Percentiles rank a stretch among this genome's conserved stretches.
Conservation (phyloP, 192 early-diverging fungal genomes). For the Backusella liffmaniae region DNA sequence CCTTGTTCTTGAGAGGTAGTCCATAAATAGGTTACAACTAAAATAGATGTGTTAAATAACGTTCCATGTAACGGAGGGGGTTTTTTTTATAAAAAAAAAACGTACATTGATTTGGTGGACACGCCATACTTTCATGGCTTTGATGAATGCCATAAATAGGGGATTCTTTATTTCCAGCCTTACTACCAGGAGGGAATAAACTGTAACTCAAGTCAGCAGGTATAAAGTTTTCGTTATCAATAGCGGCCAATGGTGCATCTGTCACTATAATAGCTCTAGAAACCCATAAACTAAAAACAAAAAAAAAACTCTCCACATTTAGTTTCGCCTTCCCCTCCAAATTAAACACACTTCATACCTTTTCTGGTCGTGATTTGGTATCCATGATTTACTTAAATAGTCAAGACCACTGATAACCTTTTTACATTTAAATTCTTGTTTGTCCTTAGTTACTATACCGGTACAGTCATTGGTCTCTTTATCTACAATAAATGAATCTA, state of each 20-base stretch:
- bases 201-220: slow-evolving; percentile 8
- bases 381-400: slow-evolving; percentile 47
- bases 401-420: slow-evolving; percentile 53
- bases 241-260: neutral
- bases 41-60: slow-evolving; percentile 11
- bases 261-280: slow-evolving; percentile 19
- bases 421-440: slow-evolving; percentile 43
- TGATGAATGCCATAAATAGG: slow-evolving; percentile 8
- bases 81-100: neutral
- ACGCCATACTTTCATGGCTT: slow-evolving; percentile 25
- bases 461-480: slow-evolving; percentile 38
- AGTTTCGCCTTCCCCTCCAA: slow-evolving; percentile 1
- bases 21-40: slow-evolving; percentile 40
- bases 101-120: slow-evolving; percentile 26
- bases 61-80: too few species aligned
- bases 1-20: slow-evolving; percentile 26
- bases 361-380: slow-evolving; percentile 26
- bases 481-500: slow-evolving; percentile 43
- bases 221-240: slow-evolving; percentile 7
- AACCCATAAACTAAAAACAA: neutral
- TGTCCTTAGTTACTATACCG: slow-evolving; percentile 39
- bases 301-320: neutral
- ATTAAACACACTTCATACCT: neutral
- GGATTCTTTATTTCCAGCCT: neutral
- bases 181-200: slow-evolving; percentile 21